Evolutionary conservation across 2,329 filamentous ascomycete species (phyloP).

Genomic region (Aspergillus alliaceus): DNA sequence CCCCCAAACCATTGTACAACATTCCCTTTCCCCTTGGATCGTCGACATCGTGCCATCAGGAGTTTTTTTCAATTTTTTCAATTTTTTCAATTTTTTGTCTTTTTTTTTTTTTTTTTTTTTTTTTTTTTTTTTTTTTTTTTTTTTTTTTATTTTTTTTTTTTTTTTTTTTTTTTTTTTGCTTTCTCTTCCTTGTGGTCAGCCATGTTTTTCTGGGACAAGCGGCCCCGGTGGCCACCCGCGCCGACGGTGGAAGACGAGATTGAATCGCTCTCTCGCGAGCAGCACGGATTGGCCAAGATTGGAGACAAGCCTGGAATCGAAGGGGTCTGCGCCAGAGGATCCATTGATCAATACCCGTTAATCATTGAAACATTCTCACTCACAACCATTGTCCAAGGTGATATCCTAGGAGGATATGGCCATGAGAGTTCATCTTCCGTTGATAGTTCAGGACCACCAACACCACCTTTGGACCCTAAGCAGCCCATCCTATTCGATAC

Average conservation of each 20-base stretch:
- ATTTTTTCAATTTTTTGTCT: too few relatives aligned
- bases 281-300: constrained; percentile 31
- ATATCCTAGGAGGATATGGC: constrained; percentile 15
- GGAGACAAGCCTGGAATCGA: constrained; percentile 33
- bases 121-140: constrained; percentile 11
- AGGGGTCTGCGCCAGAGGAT: constrained; percentile 37
- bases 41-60: background rate
- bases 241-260: constrained; percentile 48
- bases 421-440: constrained; percentile 27
- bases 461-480: constrained; percentile 21
- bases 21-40: background rate
- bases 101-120: constrained; percentile 11
- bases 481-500: constrained; percentile 18
- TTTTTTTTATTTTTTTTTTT: constrained; percentile 18
- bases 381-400: constrained; percentile 13
- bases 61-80: too few relatives aligned
- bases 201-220: constrained; percentile 28
- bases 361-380: constrained; percentile 31
- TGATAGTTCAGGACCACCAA: constrained; percentile 27
- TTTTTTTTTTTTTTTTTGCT: constrained; percentile 6
- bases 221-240: constrained; percentile 41
- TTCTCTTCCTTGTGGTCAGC: constrained; percentile 9
- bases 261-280: constrained; percentile 43
- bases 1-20: constrained; percentile 2
- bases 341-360: constrained; percentile 47